A percentile compares a stretch with the other conserved stretches of the same genome.
Conservation (phyloP, 2,329 filamentous ascomycete genomes). For the Trichoderma harzianum region DNA sequence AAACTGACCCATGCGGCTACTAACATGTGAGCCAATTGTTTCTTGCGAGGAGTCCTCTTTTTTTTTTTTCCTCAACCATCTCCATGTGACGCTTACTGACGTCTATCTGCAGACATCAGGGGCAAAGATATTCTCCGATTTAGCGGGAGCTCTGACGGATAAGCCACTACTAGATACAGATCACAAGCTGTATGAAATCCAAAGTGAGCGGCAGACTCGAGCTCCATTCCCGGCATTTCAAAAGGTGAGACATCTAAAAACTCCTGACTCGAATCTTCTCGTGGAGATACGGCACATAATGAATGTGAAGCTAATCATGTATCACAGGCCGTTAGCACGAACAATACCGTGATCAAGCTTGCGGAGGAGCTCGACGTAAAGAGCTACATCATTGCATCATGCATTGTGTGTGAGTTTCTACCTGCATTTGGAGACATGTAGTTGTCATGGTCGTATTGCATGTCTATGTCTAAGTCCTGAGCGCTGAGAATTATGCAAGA, state of each 20-base stretch:
- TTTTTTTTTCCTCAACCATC: neutral
- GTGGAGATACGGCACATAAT: neutral
- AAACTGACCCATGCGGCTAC: neutral
- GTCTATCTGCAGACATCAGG: neutral
- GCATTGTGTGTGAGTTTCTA: neutral
- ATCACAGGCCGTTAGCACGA: neutral
- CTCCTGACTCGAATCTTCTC: neutral
- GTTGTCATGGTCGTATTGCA: neutral
- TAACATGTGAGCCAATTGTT: too few species aligned
- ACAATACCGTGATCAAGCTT: neutral
- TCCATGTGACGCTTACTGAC: neutral
- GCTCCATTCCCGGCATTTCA: neutral
- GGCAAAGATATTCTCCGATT: neutral
- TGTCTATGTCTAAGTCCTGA: neutral
- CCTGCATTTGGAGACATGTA: neutral
- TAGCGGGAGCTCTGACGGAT: neutral
- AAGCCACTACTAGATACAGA: neutral
- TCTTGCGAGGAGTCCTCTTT: neutral
- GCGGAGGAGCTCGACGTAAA: neutral
- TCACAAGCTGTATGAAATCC: neutral
- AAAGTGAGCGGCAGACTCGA: neutral
- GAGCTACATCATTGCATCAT: neutral
- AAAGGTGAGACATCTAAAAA: neutral
- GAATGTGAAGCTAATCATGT: neutral
- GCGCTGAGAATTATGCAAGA: neutral